Conservation (phyloP, 495 filamentous ascomycete species). For the Aspergillus biplanus region DNA sequence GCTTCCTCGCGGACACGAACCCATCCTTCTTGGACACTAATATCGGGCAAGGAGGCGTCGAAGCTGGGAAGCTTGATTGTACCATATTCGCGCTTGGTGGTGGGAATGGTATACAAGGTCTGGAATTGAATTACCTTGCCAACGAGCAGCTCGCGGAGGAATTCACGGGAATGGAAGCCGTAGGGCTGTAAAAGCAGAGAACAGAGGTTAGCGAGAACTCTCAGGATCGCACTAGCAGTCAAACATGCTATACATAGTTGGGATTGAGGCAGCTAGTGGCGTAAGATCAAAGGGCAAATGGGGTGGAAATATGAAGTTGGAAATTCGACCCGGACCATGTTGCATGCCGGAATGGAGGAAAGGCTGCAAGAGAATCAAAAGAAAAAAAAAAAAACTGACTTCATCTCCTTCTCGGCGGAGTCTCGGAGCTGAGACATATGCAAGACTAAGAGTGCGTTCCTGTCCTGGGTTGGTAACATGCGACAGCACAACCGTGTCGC, state of each 20-base stretch:
- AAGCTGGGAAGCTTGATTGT: constrained; percentile 69
- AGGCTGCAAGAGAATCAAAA: not conserved
- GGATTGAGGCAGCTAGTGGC: too few relatives aligned
- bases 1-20: constrained; percentile 90
- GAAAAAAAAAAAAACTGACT: constrained; percentile 45
- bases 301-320: not conserved
- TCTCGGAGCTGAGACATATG: constrained; percentile 87
- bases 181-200: constrained; percentile 55
- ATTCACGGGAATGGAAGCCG: constrained; percentile 92
- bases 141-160: constrained; percentile 78
- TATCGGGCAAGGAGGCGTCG: constrained; percentile 76
- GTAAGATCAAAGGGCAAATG: not conserved
- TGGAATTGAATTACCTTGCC: constrained; percentile 86
- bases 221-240: not conserved
- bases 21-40: constrained; percentile 83
- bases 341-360: not conserved
- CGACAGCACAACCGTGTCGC: constrained; percentile 84
- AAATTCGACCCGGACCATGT: too few relatives aligned
- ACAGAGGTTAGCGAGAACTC: constrained; percentile 8
- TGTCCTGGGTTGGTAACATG: constrained; percentile 71
- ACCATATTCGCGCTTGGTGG: constrained; percentile 84
- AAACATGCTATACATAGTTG: too few relatives aligned
- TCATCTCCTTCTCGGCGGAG: constrained; percentile 89
- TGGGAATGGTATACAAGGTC: constrained; percentile 80
- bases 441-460: constrained; percentile 85